phyloP scores from a whole-genome alignment of 176 grass and related monocot species.

The Chloris gayana region DNA sequence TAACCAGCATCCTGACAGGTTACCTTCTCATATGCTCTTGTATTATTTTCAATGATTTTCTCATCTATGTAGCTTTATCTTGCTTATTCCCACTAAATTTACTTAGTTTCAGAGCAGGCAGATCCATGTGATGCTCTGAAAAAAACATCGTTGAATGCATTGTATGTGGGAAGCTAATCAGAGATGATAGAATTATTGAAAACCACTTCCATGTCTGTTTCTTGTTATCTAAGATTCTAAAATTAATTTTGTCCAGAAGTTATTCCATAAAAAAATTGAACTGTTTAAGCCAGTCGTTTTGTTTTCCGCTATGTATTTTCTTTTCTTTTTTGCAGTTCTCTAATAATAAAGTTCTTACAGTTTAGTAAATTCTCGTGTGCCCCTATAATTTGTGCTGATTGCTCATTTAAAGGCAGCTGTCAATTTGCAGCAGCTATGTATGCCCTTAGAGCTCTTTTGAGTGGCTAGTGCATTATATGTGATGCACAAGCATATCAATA shows the following conservation, averaged over 20 bases:
- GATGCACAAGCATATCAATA: conserved; percentile 4
- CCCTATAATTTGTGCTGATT: conserved; percentile 15
- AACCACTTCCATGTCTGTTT: conserved; percentile 8
- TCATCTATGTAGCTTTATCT: conserved; percentile 15
- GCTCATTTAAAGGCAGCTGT: conserved; percentile 7
- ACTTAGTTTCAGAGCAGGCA: conserved; percentile 29
- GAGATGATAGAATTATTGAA: conserved; percentile 26
- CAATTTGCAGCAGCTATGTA: conserved; percentile 16
- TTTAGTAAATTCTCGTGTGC: background rate
- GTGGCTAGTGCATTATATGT: conserved; percentile 14
- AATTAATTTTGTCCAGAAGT: conserved; percentile 17
- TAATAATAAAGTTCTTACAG: conserved; percentile 22
- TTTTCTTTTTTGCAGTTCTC: background rate
- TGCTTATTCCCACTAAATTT: conserved; percentile 1
- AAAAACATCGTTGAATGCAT: conserved; percentile 26
- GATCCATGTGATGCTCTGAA: background rate
- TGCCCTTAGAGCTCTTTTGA: background rate
- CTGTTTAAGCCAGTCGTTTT: background rate
- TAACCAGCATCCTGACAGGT: conserved; percentile 45
- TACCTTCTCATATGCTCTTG: conserved; percentile 31
- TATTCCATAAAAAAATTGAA: conserved; percentile 2
- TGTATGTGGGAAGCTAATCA: conserved; percentile 35
- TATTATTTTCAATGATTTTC: conserved; percentile 25
- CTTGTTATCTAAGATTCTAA: conserved; percentile 18
- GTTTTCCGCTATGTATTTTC: background rate